A percentile compares a stretch with the other conserved stretches of the same genome.
Evolutionary conservation across 2,329 filamentous ascomycete species (phyloP).

Genomic region (Arthrinium puccinioides): DNA sequence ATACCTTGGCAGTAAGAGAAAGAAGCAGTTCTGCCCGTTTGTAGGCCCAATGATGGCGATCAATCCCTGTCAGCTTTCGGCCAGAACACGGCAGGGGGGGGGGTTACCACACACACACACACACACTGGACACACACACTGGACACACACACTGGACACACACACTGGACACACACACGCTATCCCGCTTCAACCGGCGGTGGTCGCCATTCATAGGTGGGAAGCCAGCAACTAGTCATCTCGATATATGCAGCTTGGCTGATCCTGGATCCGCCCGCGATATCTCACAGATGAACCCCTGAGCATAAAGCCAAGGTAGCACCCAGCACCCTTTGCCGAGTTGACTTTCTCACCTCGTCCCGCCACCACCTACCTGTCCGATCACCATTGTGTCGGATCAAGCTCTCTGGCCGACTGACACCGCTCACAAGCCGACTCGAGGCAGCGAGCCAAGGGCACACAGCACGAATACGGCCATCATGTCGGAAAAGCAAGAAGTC

Average conservation of each 20-base stretch:
- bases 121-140: background rate
- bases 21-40: background rate
- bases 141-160: background rate
- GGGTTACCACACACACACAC: background rate
- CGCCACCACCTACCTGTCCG: background rate
- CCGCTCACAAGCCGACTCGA: background rate
- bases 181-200: background rate
- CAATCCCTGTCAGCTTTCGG: background rate
- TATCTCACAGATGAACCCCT: background rate
- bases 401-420: background rate
- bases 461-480: background rate
- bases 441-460: background rate
- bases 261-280: background rate
- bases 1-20: too few species aligned
- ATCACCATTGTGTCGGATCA: background rate
- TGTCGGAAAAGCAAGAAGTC: too few species aligned
- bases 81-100: background rate
- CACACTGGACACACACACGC: background rate
- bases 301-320: slow-evolving; percentile 1
- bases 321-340: background rate
- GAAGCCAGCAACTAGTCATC: background rate
- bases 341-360: too few species aligned
- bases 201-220: background rate
- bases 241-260: background rate
- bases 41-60: background rate